These are phyloP conservation scores for Calonectria multiphialidica DNA, from an alignment of 2,329 filamentous ascomycete species.

Conservation along the genomic window DNA sequence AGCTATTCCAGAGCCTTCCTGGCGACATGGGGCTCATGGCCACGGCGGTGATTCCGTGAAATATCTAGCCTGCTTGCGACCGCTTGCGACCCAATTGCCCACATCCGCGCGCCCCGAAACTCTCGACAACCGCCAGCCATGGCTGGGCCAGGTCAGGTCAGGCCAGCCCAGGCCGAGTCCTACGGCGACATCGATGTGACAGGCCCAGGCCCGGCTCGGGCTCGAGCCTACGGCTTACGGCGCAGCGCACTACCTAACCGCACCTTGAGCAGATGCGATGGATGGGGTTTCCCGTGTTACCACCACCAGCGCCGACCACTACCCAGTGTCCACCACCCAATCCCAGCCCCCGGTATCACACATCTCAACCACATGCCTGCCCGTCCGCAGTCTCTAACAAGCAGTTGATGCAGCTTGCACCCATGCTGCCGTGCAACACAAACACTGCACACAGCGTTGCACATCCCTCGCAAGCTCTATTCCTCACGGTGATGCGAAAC, in stretches of 20 bases:
- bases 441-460: conserved; percentile 38
- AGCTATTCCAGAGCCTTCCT: not conserved
- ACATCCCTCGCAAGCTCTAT: conserved; percentile 39
- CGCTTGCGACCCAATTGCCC: not conserved
- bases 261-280: not conserved
- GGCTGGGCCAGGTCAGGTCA: not conserved
- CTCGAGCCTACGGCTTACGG: not conserved
- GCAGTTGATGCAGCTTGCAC: conserved; percentile 28
- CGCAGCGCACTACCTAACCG: not conserved
- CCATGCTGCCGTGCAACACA: conserved; percentile 37
- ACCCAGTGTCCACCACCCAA: not conserved
- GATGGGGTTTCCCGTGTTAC: not conserved
- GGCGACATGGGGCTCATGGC: not conserved
- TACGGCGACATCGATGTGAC: not conserved
- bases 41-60: not conserved
- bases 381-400: conserved; percentile 10
- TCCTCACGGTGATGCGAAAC: conserved; percentile 29
- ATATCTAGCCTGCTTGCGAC: not conserved
- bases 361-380: conserved; percentile 20
- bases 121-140: not conserved
- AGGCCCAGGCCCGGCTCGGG: not conserved
- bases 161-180: conserved; percentile 2
- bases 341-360: not conserved
- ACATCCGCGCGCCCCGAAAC: not conserved
- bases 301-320: not conserved